These are phyloP conservation scores for Cyclotella cryptica DNA, from an alignment of 108 stramenopile species.

Conservation along the genomic window DNA sequence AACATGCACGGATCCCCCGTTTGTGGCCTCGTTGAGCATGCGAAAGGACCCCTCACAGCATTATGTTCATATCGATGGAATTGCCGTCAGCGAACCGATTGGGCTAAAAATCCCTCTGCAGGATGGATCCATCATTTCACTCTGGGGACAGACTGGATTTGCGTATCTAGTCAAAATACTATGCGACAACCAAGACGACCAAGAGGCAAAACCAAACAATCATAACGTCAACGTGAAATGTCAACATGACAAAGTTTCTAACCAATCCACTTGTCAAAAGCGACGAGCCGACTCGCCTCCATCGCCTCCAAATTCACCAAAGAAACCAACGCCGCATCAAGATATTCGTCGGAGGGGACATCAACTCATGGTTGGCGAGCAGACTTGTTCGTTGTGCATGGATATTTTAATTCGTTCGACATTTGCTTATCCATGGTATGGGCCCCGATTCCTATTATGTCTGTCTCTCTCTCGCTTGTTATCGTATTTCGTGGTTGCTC, in stretches of 20 bases:
- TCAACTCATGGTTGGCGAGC: conserved; percentile 23
- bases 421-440: conserved; percentile 34
- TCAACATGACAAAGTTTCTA: no score
- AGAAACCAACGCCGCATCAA: conserved; percentile 13
- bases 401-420: conserved; percentile 43
- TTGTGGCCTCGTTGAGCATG: conserved; percentile 32
- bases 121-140: conserved; percentile 34
- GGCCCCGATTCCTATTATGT: not conserved
- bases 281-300: not conserved
- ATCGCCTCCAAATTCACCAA: not conserved
- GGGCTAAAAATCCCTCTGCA: conserved; percentile 17
- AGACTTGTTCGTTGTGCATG: conserved; percentile 41
- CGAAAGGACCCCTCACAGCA: conserved; percentile 23
- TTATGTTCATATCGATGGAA: conserved; percentile 19
- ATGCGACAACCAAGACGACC: conserved; percentile 6
- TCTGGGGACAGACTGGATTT: conserved; percentile 23
- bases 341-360: conserved; percentile 22
- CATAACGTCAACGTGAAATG: not conserved
- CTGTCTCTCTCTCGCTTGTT: not conserved
- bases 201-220: not conserved
- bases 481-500: not conserved
- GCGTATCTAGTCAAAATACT: conserved; percentile 23
- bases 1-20: not conserved
- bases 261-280: not conserved
- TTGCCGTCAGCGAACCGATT: conserved; percentile 5